Base-by-base conservation (phyloP, 2,329 filamentous ascomycete genomes). In the Arthrobotrys sinensis region DNA sequence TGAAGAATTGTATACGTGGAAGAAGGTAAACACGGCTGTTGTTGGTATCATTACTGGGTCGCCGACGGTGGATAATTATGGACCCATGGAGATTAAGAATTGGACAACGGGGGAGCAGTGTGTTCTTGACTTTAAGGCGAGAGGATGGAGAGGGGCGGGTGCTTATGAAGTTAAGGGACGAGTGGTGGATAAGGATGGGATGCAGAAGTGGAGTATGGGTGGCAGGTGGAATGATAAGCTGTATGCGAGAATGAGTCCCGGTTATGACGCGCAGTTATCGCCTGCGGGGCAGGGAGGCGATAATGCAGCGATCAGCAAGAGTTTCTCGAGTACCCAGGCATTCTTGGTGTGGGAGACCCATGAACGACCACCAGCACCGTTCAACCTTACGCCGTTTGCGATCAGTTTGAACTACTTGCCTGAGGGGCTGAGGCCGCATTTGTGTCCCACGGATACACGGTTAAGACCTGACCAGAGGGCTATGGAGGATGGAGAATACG, bases 401-500 rank as follows among this genome's bases (percentile, higher is more conserved):
- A 88, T 99, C 75, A 97, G 94, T 0, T 91, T 99, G 80, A 99
- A 99, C 85, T 93, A 94, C 80, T 88, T 97, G 62, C 92, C 95
- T 67, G 93, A 97, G n/a, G 87, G 89, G n/a, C 87, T 99, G 16
- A 87, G 86, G 64, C 89, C 91, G 3, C 90, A 91, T 85, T 86
- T 99, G 14, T 92, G 96, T 43, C 96, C 96, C 0, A 99, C 96
- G 0, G 96, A 99, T 84, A 97, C 95, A 0, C 89, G 96, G n/a
- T 87, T 97, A 36, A 89, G 96, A 34, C 95, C 96, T 0, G 96
- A 99, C 84, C 96, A 99, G 86, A 89, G 96, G 10, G 96, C 96
- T 1, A 99, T 99, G 96, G 96, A 99, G 84, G 94, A 98, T 79
- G 96, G 95, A n/a, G 90, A 94, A 85, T 99, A 99, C 83, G 95